These are phyloP conservation scores for Apodospora peruviana DNA, from an alignment of 495 filamentous ascomycete species.

Conservation along the genomic window DNA sequence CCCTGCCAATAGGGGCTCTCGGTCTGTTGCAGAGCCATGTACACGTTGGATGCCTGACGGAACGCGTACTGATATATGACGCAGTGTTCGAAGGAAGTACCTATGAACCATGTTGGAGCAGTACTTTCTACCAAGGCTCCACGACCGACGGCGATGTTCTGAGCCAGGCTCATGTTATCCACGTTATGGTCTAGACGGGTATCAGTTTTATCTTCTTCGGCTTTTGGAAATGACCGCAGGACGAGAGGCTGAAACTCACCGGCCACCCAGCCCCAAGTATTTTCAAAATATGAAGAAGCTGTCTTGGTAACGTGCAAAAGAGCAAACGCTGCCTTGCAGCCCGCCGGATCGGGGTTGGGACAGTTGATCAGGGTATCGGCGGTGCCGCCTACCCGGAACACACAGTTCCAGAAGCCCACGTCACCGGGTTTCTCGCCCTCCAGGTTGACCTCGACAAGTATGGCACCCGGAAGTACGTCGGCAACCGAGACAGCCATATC, in stretches of 20 bases:
- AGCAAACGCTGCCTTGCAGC: conserved; percentile 48
- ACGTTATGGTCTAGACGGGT: conserved; percentile 40
- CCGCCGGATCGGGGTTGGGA: conserved; percentile 17
- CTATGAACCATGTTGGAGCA: conserved; percentile 51
- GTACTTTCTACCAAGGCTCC: conserved; percentile 44
- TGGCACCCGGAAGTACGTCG: conserved; percentile 46
- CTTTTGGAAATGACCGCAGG: neutral
- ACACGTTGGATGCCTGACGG: conserved; percentile 55
- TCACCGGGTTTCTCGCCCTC: conserved; percentile 38
- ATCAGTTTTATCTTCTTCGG: conserved; percentile 7
- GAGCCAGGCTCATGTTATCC: conserved; percentile 24
- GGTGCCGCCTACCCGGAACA: conserved; percentile 54
- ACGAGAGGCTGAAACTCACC: neutral
- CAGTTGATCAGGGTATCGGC: conserved; percentile 40
- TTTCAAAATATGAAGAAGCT: conserved; percentile 50
- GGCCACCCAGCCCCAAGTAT: conserved; percentile 52
- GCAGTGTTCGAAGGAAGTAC: conserved; percentile 65
- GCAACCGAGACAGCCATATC: conserved; percentile 51
- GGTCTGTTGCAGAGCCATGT: conserved; percentile 62
- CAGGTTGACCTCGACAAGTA: conserved; percentile 45
- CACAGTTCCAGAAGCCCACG: conserved; percentile 52
- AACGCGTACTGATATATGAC: conserved; percentile 71
- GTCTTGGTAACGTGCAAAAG: conserved; percentile 44
- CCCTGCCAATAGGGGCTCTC: conserved; percentile 73
- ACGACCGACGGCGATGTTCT: conserved; percentile 45